Evolutionary conservation across 768 basidiomycete genomes (phyloP).

Genomic region (Favolaschia claudopus): DNA sequence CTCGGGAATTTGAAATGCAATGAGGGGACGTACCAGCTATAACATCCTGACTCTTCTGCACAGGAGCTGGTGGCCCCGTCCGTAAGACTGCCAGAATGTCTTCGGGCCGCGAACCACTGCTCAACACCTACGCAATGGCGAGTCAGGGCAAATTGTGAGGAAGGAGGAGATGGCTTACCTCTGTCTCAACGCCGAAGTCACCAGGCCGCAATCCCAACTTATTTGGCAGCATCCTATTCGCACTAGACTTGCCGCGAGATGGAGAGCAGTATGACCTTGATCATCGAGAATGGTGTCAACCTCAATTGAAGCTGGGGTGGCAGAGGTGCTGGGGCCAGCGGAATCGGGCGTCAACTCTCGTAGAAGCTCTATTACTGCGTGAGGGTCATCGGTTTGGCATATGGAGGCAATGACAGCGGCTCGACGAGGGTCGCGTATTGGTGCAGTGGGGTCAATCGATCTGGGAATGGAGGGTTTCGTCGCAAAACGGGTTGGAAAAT

Average conservation of each 20-base stretch:
- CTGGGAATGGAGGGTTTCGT: conserved; percentile 66
- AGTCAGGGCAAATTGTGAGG: background rate
- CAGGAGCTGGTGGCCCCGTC: conserved; percentile 75
- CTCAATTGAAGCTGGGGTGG: conserved; percentile 54
- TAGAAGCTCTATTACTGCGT: conserved; percentile 65
- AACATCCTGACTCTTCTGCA: conserved; percentile 90
- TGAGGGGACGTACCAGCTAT: conserved; percentile 68
- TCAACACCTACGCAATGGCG: conserved; percentile 61
- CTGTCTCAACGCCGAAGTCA: conserved; percentile 94
- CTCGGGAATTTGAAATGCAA: background rate
- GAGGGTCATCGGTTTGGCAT: conserved; percentile 74
- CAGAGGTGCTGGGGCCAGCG: conserved; percentile 36
- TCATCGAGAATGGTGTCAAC: conserved; percentile 91
- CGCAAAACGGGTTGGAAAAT: conserved; percentile 66
- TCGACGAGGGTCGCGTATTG: conserved; percentile 63
- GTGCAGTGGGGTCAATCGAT: conserved; percentile 58
- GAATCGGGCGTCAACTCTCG: conserved; percentile 65
- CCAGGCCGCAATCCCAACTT: conserved; percentile 92
- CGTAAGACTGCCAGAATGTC: conserved; percentile 81
- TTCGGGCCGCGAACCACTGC: conserved; percentile 74
- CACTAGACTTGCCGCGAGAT: conserved; percentile 91
- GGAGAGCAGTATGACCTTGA: conserved; percentile 92
- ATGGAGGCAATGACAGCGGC: conserved; percentile 71
- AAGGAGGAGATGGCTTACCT: conserved; percentile 58
- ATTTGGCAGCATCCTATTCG: conserved; percentile 88